Evolutionary conservation across 305 asterid species (phyloP), one percentile per base, ranked within the genome.

Genomic region (Fraxinus albicans): DNA sequence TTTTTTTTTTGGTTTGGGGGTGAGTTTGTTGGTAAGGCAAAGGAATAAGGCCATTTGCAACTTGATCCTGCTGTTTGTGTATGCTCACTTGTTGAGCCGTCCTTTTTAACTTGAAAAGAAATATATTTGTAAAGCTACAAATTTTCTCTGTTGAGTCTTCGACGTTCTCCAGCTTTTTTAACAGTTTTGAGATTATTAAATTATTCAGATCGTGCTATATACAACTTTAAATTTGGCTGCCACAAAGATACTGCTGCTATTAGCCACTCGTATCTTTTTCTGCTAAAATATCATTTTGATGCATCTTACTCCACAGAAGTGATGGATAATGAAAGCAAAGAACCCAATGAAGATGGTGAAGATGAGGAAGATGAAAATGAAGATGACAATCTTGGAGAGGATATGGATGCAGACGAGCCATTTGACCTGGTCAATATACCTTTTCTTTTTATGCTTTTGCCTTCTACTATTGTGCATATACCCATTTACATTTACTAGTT

Each of bases 341-440:
- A 92, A 80, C 86, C 77, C 44, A 87, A 85, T 34, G 91, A 91
- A 27, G 97, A 89, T 15, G 88, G 77, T 74, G 94, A 88, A 70
- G 86, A 83, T 9, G 92, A 91, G 63, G 95, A 89, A 40, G 96
- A 89, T 19, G 95, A 91, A 79, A 80, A 88, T 84, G 98, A 94
- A 77, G 91, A 93, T 84, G 95, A 91, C 83, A 87, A 86, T 83
- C 85, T 86, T 86, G 96, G 87, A 84, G 96, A 91, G 79, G 94
- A 88, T 63, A 77, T 87, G 85, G 94, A 93, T 82, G 92, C 89
- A 85, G 90, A 87, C 76, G 96, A 91, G 84, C 87, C 81, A 17
- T 85, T 84, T 21, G 91, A 93, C 86, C 80, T 80, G 84, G 97
- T 92, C 84, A 84, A 44, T 79, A 34, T 19, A 15, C 75, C 13